A percentile compares a stretch with the other conserved stretches of the same genome.
phyloP scores from a whole-genome alignment of 179 eudicot genomes.

The Silene vulgaris region DNA sequence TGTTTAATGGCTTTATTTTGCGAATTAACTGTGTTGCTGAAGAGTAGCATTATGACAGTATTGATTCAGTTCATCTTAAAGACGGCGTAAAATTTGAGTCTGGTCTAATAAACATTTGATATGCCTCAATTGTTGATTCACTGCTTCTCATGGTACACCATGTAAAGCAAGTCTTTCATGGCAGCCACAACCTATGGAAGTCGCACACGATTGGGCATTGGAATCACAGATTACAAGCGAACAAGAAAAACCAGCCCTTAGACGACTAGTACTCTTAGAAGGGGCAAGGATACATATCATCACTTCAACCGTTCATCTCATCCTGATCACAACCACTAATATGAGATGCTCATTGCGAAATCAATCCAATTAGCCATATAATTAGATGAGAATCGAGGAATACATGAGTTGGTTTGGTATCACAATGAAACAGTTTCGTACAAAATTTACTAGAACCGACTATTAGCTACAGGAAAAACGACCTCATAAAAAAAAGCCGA shows the following conservation, averaged over 20 bases:
- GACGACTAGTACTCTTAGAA: background rate
- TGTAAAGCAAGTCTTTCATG: background rate
- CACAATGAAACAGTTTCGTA: background rate
- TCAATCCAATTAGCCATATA: background rate
- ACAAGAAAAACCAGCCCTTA: background rate
- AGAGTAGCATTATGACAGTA: background rate
- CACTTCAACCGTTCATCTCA: background rate
- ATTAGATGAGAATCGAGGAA: background rate
- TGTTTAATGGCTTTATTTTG: background rate
- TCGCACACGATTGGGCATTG: background rate
- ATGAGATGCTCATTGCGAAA: background rate
- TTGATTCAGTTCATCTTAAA: too few species aligned
- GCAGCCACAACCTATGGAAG: background rate
- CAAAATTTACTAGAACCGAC: background rate
- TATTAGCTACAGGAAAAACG: background rate
- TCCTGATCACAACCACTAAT: background rate
- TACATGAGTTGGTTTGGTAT: background rate
- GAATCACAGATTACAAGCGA: background rate
- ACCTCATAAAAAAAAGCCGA: background rate
- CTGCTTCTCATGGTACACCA: too few species aligned
- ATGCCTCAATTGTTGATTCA: too few species aligned
- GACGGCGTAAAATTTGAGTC: too few species aligned
- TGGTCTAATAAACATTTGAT: too few species aligned
- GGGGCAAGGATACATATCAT: background rate
- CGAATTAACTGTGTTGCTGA: background rate